Evolutionary conservation across 2,329 filamentous ascomycete species (phyloP), one percentile per base, ranked within the genome.

Genomic region (Exophiala oligosperma): DNA sequence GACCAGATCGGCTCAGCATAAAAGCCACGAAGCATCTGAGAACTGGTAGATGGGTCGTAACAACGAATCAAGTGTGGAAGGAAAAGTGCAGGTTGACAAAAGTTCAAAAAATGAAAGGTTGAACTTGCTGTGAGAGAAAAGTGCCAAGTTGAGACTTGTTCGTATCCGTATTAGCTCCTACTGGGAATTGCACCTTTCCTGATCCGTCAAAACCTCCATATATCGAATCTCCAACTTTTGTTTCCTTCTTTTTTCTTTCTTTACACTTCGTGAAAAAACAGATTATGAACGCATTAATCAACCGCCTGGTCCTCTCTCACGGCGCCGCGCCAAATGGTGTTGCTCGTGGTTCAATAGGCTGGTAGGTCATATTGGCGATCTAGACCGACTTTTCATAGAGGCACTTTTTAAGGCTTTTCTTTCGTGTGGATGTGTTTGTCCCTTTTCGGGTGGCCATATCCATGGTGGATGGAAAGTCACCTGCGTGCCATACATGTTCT

Each of bases 291-390:
- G 60, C 64, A 64, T 60, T 17, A 65, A 64, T 65, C 64, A 66
- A 66, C 62, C 64, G 64, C 62, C 53, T 62, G 49, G 46, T 57
- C 61, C 57, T 60, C 53, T 47, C 46, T 17, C 17, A 17, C 17
- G 17, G 32, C 32, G 32, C 6, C 32, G 26, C 26, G 32, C 32
- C 32, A 11, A 35, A 11, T 28, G 11, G 46, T 17, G 24, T 26
- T 51, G 51, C 32, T 17, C 48, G 56, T 59, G 49, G 52, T 26
- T 17, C 17, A 17, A 58, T 64, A 61, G 64, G 57, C 52, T 66
- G 62, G 64, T 64, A 60, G 64, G 64, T 66, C 64, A 66, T 66
- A 66, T 64, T 66, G 64, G 64, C 62, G 62, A 60, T 62, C 64
- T 59, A 66, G 62, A 66, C 50, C 54, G 57, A 64, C 28, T 43